phyloP scores from a whole-genome alignment of 306 rosid genomes.

The Comarum palustre region DNA sequence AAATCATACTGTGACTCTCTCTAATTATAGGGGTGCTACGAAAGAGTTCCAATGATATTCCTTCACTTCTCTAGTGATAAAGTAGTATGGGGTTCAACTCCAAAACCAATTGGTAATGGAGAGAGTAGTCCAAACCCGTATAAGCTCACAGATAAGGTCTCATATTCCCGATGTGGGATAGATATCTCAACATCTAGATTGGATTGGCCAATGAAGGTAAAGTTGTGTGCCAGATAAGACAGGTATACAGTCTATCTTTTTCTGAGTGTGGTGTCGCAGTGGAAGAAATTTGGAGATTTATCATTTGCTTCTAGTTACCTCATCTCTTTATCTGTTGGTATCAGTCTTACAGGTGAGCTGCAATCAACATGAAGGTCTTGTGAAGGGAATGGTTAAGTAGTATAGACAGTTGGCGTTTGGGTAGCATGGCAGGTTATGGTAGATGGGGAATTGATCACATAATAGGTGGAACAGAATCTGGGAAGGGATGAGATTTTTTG shows the following conservation, averaged over 20 bases:
- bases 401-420: background rate
- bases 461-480: background rate
- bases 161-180: too few species aligned
- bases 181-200: background rate
- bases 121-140: too few species aligned
- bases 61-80: too few species aligned
- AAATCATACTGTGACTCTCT: background rate
- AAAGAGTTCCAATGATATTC: background rate
- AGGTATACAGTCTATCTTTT: background rate
- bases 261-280: background rate
- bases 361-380: background rate
- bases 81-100: too few species aligned
- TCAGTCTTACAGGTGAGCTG: background rate
- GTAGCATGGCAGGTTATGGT: background rate
- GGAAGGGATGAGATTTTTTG: background rate
- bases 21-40: background rate
- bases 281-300: conserved; percentile 4
- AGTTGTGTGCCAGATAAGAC: background rate
- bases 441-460: background rate
- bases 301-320: background rate
- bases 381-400: background rate
- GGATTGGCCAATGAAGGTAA: background rate
- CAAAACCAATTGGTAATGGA: too few species aligned
- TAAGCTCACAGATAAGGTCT: too few species aligned
- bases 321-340: background rate